Conservation (phyloP, 768 basidiomycete species). For the Plicaturopsis crispa region DNA sequence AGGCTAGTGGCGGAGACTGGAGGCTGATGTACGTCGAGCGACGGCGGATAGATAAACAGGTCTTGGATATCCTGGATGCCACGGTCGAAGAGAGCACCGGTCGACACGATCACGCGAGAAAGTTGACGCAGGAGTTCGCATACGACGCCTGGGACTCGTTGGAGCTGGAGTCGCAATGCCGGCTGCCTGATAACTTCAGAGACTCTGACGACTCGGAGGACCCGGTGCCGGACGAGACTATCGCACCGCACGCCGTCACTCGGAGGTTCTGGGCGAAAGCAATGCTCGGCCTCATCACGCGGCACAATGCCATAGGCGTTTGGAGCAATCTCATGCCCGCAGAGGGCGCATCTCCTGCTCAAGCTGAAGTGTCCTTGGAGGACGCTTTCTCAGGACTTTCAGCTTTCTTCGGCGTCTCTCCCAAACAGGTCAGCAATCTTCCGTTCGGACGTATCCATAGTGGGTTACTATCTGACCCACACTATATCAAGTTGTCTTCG, state of each 20-base stretch:
- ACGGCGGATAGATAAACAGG: constrained; percentile 33
- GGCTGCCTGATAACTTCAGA: constrained; percentile 24
- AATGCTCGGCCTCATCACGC: constrained; percentile 35
- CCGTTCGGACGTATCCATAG: neutral
- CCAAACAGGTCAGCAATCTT: constrained; percentile 28
- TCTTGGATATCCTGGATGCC: constrained; percentile 30
- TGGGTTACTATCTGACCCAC: constrained; percentile 3
- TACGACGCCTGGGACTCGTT: constrained; percentile 54
- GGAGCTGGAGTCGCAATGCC: constrained; percentile 27
- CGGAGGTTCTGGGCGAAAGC: constrained; percentile 44
- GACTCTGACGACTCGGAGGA: constrained; percentile 5
- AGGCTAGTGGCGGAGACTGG: constrained; percentile 31
- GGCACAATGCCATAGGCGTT: constrained; percentile 27
- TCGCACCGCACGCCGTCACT: constrained; percentile 26
- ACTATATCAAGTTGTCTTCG: constrained; percentile 26
- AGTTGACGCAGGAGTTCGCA: constrained; percentile 30
- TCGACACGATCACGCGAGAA: constrained; percentile 30
- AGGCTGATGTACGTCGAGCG: constrained; percentile 37
- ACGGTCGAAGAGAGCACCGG: constrained; percentile 29
- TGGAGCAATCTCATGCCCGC: constrained; percentile 22
- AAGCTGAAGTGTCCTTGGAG: constrained; percentile 28
- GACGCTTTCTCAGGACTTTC: constrained; percentile 42
- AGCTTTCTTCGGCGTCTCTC: constrained; percentile 40
- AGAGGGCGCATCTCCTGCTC: neutral
- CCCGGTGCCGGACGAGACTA: constrained; percentile 1